Base-by-base conservation (phyloP, 768 basidiomycete genomes). In the Steccherinum ochraceum region DNA sequence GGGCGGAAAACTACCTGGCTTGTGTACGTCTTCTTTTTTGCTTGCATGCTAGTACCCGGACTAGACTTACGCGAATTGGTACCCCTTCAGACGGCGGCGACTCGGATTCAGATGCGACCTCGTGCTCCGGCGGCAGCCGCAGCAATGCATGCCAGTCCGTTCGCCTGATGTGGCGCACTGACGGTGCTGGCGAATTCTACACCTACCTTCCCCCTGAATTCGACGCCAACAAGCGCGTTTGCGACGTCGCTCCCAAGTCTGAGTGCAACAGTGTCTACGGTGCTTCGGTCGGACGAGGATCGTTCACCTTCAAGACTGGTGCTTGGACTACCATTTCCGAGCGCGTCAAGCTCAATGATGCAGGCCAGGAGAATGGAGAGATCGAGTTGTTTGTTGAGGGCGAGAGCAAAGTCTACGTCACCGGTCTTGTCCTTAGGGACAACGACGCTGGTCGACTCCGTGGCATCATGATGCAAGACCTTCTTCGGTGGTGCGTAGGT, bases 391-490 rank as follows among this genome's bases (percentile, higher is more conserved):
- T 78, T 63, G 76, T 77, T 39, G 74, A 82, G 54, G 87, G 86
- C 30, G 63, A 78, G 69, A 81, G 79, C 58, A 79, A 83, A 49
- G 74, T 89, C 62, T 76, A 71, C 49, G 74, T 81, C 35, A 58
- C 55, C 16, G 80, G 80, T 16, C 68, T 89, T 20, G 72, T 79
- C 51, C 67, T 88, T 25, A 69, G 80, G 45, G 71, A 77, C 53
- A 69, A 68, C 51, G 64, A 61, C 23, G 64, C 67, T 0, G 78
- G 80, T 39, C 72, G 71, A 54, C 76, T 89, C 59, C 73, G 79
- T 26, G 86, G 87, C 19, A 77, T 86, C 51, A 80, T 80, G 64
- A 77, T 83, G 73, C 82, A 88, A 68, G 84, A 85, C n/a, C 88
- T 88, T 77, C 88, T 89, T 56, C 85, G 85, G 45, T 83, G 80